Evolutionary conservation across 2,329 filamentous ascomycete genomes (phyloP).

Genomic region (Zopfia rhizophila): DNA sequence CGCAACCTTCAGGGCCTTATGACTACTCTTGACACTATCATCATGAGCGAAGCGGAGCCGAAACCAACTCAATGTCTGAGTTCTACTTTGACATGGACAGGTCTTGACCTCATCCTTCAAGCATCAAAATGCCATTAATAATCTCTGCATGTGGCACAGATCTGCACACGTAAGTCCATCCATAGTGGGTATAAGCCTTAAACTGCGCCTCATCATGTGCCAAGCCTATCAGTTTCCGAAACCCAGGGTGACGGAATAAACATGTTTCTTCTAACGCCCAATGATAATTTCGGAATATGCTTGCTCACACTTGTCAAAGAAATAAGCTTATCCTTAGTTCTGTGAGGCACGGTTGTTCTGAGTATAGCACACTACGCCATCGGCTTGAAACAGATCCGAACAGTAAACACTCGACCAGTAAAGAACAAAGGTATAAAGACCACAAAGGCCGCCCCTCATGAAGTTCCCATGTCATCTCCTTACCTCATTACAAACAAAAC

Average conservation of each 20-base stretch:
- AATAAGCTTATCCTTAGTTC: conserved; percentile 24
- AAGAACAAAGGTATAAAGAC: conserved; percentile 38
- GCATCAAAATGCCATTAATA: too few relatives aligned
- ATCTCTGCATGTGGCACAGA: too few relatives aligned
- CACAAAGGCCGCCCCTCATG: background rate
- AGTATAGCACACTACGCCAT: background rate
- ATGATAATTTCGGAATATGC: conserved; percentile 15
- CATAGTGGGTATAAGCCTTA: too few relatives aligned
- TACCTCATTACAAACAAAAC: conserved; percentile 37
- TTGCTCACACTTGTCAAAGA: conserved; percentile 12
- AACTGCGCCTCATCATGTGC: conserved; percentile 24
- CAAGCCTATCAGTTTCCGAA: conserved; percentile 11
- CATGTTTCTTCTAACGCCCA: conserved; percentile 20
- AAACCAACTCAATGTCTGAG: too few relatives aligned
- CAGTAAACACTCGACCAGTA: conserved; percentile 1
- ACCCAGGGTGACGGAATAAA: conserved; percentile 18
- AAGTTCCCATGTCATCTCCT: conserved; percentile 25
- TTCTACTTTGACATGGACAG: too few relatives aligned
- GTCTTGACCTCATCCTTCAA: too few relatives aligned
- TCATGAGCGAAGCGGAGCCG: too few relatives aligned
- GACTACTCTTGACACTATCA: too few relatives aligned
- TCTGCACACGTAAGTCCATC: too few relatives aligned
- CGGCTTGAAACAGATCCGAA: conserved; percentile 12
- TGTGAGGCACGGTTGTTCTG: conserved; percentile 1
- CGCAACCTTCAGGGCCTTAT: too few relatives aligned